These are phyloP conservation scores for Fennellomyces sp. DNA, from an alignment of 371 early-diverging fungal genomes.

Conservation along the genomic window DNA sequence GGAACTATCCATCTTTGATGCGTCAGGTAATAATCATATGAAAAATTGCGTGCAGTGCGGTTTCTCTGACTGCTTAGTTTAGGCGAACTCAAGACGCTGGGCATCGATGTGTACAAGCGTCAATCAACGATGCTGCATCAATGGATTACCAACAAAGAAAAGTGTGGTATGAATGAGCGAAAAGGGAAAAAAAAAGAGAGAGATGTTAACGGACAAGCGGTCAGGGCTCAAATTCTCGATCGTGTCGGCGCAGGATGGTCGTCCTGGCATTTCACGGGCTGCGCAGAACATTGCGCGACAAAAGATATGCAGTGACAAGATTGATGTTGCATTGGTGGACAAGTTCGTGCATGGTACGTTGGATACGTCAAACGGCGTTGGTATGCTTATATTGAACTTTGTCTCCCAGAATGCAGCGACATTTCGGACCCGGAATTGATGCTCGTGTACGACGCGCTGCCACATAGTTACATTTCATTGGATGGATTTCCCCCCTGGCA, in stretches of 20 bases:
- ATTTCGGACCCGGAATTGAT: conserved; percentile 63
- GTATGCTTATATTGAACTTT: conserved; percentile 4
- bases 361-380: neutral
- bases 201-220: neutral
- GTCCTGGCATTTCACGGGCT: conserved; percentile 23
- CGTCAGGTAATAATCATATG: conserved; percentile 30
- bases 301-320: conserved; percentile 14
- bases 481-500: conserved; percentile 72
- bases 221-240: conserved; percentile 36
- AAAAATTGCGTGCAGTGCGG: neutral
- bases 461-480: conserved; percentile 54
- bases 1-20: conserved; percentile 46
- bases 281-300: conserved; percentile 27
- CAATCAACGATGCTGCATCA: conserved; percentile 35
- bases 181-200: neutral
- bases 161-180: neutral
- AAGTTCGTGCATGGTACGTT: conserved; percentile 37
- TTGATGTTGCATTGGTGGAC: conserved; percentile 35
- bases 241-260: conserved; percentile 37
- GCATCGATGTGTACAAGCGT: conserved; percentile 33
- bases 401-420: conserved; percentile 13
- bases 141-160: conserved; percentile 22
- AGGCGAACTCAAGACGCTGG: conserved; percentile 30
- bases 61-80: neutral
- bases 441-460: conserved; percentile 59